A percentile compares a stretch with the other conserved stretches of the same genome.
These are phyloP conservation scores for Cicer arietinum DNA, from an alignment of 306 rosid species.

Conservation along the genomic window DNA sequence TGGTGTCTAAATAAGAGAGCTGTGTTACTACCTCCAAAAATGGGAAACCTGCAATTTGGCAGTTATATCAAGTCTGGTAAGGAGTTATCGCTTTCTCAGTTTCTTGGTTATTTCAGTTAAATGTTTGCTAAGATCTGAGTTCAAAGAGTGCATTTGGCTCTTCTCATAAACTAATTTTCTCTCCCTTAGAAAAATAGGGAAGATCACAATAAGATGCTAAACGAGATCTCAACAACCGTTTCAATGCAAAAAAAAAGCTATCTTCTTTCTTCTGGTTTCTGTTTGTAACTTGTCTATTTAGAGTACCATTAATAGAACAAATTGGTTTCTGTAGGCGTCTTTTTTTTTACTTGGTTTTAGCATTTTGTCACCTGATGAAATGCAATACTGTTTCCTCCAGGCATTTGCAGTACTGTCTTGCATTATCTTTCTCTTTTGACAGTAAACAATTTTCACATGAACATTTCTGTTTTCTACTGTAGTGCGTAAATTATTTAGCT, in stretches of 20 bases:
- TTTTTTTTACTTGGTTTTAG: slow-evolving; percentile 3
- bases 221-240: slow-evolving; percentile 25
- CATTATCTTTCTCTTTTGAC: slow-evolving; percentile 9
- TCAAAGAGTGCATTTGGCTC: slow-evolving; percentile 21
- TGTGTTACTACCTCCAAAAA: slow-evolving; percentile 82
- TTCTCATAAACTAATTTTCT: slow-evolving; percentile 7
- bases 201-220: slow-evolving; percentile 35
- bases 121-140: slow-evolving; percentile 29
- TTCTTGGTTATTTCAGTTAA: slow-evolving; percentile 22
- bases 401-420: neutral
- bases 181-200: slow-evolving; percentile 14
- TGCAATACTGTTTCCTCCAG: neutral
- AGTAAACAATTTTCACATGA: slow-evolving; percentile 13
- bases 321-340: slow-evolving; percentile 12
- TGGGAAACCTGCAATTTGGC: slow-evolving; percentile 85
- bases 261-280: neutral
- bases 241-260: neutral
- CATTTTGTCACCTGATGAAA: slow-evolving; percentile 23
- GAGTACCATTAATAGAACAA: slow-evolving; percentile 19
- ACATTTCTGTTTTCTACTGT: slow-evolving; percentile 14
- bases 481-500: slow-evolving; percentile 26
- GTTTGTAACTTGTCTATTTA: slow-evolving; percentile 10
- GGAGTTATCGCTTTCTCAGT: slow-evolving; percentile 18
- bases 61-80: slow-evolving; percentile 86
- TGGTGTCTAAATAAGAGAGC: slow-evolving; percentile 79